phyloP scores from a whole-genome alignment of 371 early-diverging fungal species.

The Circinella umbellata region DNA sequence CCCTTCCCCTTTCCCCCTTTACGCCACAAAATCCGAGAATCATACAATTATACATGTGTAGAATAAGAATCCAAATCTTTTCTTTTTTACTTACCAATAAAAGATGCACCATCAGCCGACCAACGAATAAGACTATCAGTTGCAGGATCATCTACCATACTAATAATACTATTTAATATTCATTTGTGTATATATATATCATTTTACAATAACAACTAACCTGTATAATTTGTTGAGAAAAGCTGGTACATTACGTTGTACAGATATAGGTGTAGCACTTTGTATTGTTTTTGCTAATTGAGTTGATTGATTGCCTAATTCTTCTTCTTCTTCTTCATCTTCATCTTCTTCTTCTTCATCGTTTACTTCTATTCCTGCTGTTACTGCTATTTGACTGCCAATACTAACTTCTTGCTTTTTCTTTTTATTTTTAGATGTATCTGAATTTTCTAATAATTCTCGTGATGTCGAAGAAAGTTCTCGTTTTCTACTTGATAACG shows the following conservation, averaged over 20 bases:
- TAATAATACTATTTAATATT: constrained; percentile 12
- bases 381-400: constrained; percentile 1
- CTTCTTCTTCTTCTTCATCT: constrained; percentile 4
- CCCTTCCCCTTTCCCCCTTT: no score
- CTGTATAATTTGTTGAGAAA: constrained; percentile 30
- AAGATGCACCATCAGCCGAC: constrained; percentile 77
- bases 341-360: not conserved
- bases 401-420: not conserved
- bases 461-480: constrained; percentile 11
- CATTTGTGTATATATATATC: no score
- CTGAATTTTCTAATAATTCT: not conserved
- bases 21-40: not conserved
- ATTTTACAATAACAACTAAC: constrained; percentile 5
- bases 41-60: not conserved
- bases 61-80: not conserved
- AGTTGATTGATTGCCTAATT: not conserved
- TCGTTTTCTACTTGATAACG: constrained; percentile 12
- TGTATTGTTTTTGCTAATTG: not conserved
- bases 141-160: constrained; percentile 73
- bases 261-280: constrained; percentile 1
- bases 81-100: constrained; percentile 53
- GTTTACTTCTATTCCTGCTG: no score
- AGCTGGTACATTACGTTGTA: constrained; percentile 27
- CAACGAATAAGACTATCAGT: constrained; percentile 75
- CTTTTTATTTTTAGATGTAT: not conserved